Conservation (phyloP, 2,329 filamentous ascomycete species). For the Fusarium decemcellulare region DNA sequence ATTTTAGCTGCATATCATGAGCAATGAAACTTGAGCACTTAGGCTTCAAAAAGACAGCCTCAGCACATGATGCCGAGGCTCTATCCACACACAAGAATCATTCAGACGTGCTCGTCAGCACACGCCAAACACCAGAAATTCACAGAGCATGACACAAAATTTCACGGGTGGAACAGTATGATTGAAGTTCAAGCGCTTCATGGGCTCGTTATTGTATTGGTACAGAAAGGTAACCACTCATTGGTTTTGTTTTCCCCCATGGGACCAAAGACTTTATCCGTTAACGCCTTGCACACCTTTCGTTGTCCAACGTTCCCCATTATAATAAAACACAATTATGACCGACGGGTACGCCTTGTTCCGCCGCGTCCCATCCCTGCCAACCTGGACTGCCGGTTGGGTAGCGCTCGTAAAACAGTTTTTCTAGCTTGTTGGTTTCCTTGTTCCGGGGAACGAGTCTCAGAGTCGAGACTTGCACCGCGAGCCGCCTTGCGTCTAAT, state of each 20-base stretch:
- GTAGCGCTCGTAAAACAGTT: conserved; percentile 41
- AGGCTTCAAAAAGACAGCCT: too few relatives aligned
- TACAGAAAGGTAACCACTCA: conserved; percentile 38
- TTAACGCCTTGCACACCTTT: conserved; percentile 36
- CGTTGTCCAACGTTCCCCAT: conserved; percentile 19
- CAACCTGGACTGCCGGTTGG: conserved; percentile 8
- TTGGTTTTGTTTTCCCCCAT: conserved; percentile 28
- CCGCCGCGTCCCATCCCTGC: conserved; percentile 38
- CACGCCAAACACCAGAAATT: too few relatives aligned
- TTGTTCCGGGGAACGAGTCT: conserved; percentile 38
- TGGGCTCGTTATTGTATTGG: conserved; percentile 40
- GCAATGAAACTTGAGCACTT: neutral
- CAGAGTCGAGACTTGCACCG: conserved; percentile 38
- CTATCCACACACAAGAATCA: too few relatives aligned
- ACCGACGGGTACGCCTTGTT: conserved; percentile 35
- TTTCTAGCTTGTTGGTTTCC: conserved; percentile 39
- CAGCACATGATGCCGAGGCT: too few relatives aligned
- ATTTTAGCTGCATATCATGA: neutral
- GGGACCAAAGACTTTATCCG: conserved; percentile 36
- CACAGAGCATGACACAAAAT: neutral
- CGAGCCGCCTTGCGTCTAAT: conserved; percentile 41
- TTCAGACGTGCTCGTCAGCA: too few relatives aligned
- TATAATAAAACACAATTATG: conserved; percentile 34
- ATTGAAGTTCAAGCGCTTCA: conserved; percentile 27
- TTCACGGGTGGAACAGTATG: neutral